These are phyloP conservation scores for Spathaspora hagerdaliae DNA, from an alignment of 805 yeast genomes.

Conservation along the genomic window DNA sequence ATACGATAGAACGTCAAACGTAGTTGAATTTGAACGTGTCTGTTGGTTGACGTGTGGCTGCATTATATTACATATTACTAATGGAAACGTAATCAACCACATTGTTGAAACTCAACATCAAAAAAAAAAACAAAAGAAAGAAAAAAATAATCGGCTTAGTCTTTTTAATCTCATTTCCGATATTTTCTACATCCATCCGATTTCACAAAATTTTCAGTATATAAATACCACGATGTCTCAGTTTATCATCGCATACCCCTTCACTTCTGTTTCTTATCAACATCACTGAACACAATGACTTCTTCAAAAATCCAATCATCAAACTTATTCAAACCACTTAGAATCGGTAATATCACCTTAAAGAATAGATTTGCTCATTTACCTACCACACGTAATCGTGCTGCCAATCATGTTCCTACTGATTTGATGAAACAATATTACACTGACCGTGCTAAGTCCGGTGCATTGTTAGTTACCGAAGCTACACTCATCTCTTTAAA, in stretches of 20 bases:
- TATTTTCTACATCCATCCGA: too few relatives aligned
- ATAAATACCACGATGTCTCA: not conserved
- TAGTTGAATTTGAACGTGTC: too few relatives aligned
- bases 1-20: too few relatives aligned
- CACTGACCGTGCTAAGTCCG: conserved; percentile 24
- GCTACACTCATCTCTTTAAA: conserved; percentile 27
- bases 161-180: too few relatives aligned
- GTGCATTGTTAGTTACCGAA: conserved; percentile 27
- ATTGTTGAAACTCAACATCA: too few relatives aligned
- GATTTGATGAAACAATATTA: conserved; percentile 26
- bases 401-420: conserved; percentile 23
- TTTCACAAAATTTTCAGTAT: too few relatives aligned
- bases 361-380: conserved; percentile 19
- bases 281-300: conserved; percentile 2
- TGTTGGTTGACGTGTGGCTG: too few relatives aligned
- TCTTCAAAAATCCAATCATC: conserved; percentile 6
- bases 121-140: too few relatives aligned
- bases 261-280: not conserved
- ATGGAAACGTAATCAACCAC: too few relatives aligned
- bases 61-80: too few relatives aligned
- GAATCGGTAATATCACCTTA: conserved; percentile 25
- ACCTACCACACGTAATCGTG: conserved; percentile 26
- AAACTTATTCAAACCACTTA: conserved; percentile 27
- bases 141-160: too few relatives aligned
- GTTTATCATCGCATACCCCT: not conserved